phyloP scores from a whole-genome alignment of 441 rosid species.

The Gossypium schwendimanii region DNA sequence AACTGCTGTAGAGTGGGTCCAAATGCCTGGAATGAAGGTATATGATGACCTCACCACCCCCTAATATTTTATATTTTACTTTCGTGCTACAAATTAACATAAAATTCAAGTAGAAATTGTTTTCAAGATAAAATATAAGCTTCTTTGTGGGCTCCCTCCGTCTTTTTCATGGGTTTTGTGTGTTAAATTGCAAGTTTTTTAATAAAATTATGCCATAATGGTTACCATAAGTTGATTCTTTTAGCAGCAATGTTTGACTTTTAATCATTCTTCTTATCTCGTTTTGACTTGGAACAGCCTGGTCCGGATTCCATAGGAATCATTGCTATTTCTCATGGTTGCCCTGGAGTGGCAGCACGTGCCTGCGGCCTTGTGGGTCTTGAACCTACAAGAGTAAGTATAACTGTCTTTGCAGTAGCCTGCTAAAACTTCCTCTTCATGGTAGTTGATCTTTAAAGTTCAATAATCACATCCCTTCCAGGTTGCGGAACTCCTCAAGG shows the following conservation, averaged over 20 bases:
- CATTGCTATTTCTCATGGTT: constrained; percentile 99
- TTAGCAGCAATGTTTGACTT: neutral
- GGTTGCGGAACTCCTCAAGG: constrained; percentile 98
- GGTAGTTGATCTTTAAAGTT: neutral
- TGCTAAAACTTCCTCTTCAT: neutral
- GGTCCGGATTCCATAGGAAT: constrained; percentile 99
- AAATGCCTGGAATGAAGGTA: constrained; percentile 99
- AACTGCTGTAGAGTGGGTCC: constrained; percentile 99
- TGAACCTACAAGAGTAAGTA: constrained; percentile 91
- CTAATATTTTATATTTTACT: neutral
- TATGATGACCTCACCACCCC: constrained; percentile 7
- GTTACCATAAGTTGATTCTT: neutral
- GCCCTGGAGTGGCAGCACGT: constrained; percentile 99
- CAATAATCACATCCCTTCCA: constrained; percentile 19
- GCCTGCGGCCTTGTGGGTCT: constrained; percentile 99
- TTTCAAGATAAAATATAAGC: neutral
- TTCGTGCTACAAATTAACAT: neutral
- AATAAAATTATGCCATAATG: neutral
- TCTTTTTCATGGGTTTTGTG: neutral
- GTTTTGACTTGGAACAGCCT: constrained; percentile 55
- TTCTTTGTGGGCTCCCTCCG: neutral
- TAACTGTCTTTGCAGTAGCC: neutral
- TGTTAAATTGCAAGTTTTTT: neutral
- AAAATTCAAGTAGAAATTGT: neutral
- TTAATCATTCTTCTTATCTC: neutral